phyloP scores from a whole-genome alignment of 2,329 filamentous ascomycete species.

The Metarhizium brunneum region DNA sequence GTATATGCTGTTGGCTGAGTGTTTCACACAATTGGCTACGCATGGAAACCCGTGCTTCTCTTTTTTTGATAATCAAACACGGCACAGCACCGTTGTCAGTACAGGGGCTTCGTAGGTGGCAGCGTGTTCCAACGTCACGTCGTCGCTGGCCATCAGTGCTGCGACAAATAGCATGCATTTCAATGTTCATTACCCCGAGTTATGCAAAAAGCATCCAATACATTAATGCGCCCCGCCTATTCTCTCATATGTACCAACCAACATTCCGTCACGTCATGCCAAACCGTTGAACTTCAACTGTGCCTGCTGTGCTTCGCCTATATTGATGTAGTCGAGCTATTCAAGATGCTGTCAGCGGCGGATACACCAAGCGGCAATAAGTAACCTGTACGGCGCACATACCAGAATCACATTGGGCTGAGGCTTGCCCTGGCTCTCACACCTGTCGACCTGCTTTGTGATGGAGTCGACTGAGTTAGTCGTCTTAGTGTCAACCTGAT shows the following conservation, averaged over 20 bases:
- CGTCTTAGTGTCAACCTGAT: conserved; percentile 16
- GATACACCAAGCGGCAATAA: conserved; percentile 1
- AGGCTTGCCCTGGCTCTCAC: conserved; percentile 14
- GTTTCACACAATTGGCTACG: too few relatives aligned
- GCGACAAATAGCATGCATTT: too few relatives aligned
- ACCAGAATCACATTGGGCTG: conserved; percentile 27
- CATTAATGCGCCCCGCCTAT: not conserved
- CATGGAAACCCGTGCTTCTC: too few relatives aligned
- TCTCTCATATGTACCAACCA: not conserved
- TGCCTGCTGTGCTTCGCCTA: conserved; percentile 29
- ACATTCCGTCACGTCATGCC: conserved; percentile 8
- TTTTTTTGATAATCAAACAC: too few relatives aligned
- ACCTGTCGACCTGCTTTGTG: conserved; percentile 18
- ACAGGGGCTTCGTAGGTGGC: too few relatives aligned
- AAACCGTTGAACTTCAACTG: conserved; percentile 29
- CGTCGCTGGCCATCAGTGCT: too few relatives aligned
- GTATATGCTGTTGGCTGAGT: too few relatives aligned
- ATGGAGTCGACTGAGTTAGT: conserved; percentile 27
- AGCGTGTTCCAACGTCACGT: too few relatives aligned
- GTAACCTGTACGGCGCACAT: not conserved
- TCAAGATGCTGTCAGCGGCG: conserved; percentile 7
- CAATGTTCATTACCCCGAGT: too few relatives aligned
- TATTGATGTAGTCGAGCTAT: conserved; percentile 33
- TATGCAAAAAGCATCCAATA: too few relatives aligned
- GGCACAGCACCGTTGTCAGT: too few relatives aligned